A percentile compares a stretch with the other conserved stretches of the same genome.
These are phyloP conservation scores for Austroboletus festivus DNA, from an alignment of 768 basidiomycete species.

Conservation along the genomic window DNA sequence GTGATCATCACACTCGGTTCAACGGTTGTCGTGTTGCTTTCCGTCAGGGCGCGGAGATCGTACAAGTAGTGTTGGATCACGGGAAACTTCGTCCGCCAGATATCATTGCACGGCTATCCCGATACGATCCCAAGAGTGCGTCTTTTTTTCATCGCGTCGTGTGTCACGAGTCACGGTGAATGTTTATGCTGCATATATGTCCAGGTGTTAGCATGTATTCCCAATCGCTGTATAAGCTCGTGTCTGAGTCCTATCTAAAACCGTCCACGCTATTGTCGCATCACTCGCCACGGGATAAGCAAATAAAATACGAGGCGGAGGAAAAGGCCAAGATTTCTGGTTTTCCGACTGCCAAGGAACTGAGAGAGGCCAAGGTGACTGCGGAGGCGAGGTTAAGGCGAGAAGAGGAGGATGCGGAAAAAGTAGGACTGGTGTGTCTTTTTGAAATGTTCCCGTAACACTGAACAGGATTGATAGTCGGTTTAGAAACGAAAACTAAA, in stretches of 20 bases:
- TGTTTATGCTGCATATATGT: too few species aligned
- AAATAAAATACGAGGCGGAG: slow-evolving; percentile 76
- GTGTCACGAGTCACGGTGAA: too few species aligned
- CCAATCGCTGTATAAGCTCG: slow-evolving; percentile 65
- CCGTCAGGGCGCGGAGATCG: slow-evolving; percentile 66
- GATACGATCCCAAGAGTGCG: slow-evolving; percentile 58
- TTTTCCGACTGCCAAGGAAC: slow-evolving; percentile 78
- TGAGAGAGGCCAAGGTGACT: slow-evolving; percentile 66
- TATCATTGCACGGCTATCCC: slow-evolving; percentile 52
- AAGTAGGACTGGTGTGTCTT: slow-evolving; percentile 59
- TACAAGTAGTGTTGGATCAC: slow-evolving; percentile 75
- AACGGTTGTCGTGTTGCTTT: background rate
- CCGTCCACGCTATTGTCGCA: slow-evolving; percentile 78
- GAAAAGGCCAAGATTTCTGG: slow-evolving; percentile 71
- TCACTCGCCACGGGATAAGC: slow-evolving; percentile 74
- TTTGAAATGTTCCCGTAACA: background rate
- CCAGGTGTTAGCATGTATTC: slow-evolving; percentile 44
- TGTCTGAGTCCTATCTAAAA: slow-evolving; percentile 72
- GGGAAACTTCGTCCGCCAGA: slow-evolving; percentile 82
- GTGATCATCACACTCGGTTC: background rate
- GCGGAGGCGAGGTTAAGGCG: slow-evolving; percentile 61
- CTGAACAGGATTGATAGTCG: slow-evolving; percentile 20
- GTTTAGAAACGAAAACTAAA: slow-evolving; percentile 62
- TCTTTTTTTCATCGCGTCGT: too few species aligned
- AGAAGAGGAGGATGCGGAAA: slow-evolving; percentile 73